Base-by-base conservation (phyloP, 75 land plant species). In the Pinus taeda region DNA sequence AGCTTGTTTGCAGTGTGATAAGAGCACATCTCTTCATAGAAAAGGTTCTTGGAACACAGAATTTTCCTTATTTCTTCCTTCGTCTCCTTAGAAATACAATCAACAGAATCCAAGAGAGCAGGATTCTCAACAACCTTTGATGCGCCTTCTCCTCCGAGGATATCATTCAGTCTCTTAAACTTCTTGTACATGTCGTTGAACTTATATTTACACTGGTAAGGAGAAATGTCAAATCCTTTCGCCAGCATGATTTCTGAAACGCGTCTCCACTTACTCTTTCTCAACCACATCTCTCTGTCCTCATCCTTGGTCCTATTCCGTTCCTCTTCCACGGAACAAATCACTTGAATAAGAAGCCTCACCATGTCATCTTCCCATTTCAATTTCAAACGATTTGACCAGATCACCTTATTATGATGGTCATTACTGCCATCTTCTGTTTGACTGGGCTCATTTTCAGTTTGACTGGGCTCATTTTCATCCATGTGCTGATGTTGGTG, bases 341-440 rank as follows among this genome's bases (percentile, higher is more conserved):
- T 90, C 11, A 82, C 81, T 5, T 83, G 81, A 18, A 92, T 92
- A 42, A 92, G 77, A 57, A 92, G 74, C 79, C 77, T 83, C 1
- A 85, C 89, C 87, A 89, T 89, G 33, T 67, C 77, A 73, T 92
- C 88, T 4, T n/a, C n/a, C n/a, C n/a, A n/a, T n/a, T 85, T 87
- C 94, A 91, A 92, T 71, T 92, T 92, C 76, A 92, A 85, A 13
- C 91, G 85, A 24, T 87, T 91, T 91, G 83, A 83, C 0, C 91
- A 82, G 0, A 58, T 79, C 64, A 81, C 83, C 75, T 87, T 84
- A 63, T 76, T 84, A 33, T 67, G 60, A 3, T 42, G 37, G 29
- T 76, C 79, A 30, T 39, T 57, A 8, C 29, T 74, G 15, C 78
- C 78, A 74, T 81, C 22, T 45, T 89, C 88, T 57, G 81, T 85